These are phyloP conservation scores for Graphiopsis chlorocephala DNA, from an alignment of 2,329 filamentous ascomycete genomes.

Conservation along the genomic window DNA sequence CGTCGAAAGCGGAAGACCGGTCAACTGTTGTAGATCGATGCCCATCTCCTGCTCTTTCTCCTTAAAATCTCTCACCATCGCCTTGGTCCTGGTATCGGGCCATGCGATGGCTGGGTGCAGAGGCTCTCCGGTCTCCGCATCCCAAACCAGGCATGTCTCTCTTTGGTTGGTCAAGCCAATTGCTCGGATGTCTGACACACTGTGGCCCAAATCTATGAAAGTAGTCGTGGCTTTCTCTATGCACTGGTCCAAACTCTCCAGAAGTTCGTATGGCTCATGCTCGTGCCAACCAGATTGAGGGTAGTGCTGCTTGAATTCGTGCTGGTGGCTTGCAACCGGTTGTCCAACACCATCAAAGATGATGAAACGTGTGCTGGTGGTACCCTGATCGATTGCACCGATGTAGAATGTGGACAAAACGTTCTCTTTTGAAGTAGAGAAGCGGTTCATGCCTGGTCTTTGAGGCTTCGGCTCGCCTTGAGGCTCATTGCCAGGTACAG, in stretches of 20 bases:
- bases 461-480: constrained; percentile 14
- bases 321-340: constrained; percentile 77
- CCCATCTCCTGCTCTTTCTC: constrained; percentile 37
- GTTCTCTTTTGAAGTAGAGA: constrained; percentile 35
- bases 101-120: constrained; percentile 81
- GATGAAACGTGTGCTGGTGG: constrained; percentile 83
- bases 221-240: constrained; percentile 70
- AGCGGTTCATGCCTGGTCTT: constrained; percentile 29
- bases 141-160: constrained; percentile 85
- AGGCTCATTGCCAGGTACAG: not conserved
- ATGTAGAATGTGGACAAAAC: constrained; percentile 58
- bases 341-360: constrained; percentile 81
- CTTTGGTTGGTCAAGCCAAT: constrained; percentile 85
- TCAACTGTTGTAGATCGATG: constrained; percentile 61
- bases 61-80: constrained; percentile 73
- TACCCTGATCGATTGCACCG: constrained; percentile 87
- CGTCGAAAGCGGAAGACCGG: constrained; percentile 78
- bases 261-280: constrained; percentile 73
- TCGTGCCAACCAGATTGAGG: constrained; percentile 90
- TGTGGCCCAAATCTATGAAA: constrained; percentile 66
- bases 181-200: constrained; percentile 64
- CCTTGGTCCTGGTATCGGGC: constrained; percentile 77
- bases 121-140: constrained; percentile 71
- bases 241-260: constrained; percentile 69
- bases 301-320: constrained; percentile 82